These are phyloP conservation scores for Jatropha multifida DNA, from an alignment of 441 rosid species.

Conservation along the genomic window DNA sequence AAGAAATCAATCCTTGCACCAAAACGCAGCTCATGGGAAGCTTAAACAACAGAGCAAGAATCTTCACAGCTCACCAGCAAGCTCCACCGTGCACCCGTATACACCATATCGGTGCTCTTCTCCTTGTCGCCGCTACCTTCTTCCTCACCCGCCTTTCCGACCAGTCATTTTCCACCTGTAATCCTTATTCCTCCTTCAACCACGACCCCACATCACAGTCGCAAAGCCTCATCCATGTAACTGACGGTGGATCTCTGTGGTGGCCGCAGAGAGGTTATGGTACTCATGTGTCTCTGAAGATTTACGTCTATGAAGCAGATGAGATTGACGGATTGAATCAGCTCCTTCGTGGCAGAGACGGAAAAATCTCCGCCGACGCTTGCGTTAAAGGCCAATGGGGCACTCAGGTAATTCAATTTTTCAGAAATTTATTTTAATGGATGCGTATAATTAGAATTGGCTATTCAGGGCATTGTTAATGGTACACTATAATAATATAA, in stretches of 20 bases:
- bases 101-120: conserved; percentile 84
- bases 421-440: not conserved
- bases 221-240: conserved; percentile 19
- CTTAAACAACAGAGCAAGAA: conserved; percentile 34
- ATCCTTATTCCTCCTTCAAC: conserved; percentile 23
- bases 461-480: not conserved
- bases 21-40: conserved; percentile 40
- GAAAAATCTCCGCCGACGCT: conserved; percentile 45
- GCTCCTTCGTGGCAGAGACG: conserved; percentile 75
- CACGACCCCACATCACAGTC: conserved; percentile 15
- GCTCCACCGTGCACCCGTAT: conserved; percentile 66
- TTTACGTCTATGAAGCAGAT: conserved; percentile 80
- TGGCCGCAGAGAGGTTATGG: conserved; percentile 85
- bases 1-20: not conserved
- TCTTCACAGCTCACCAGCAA: conserved; percentile 43
- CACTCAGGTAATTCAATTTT: conserved; percentile 60
- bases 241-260: conserved; percentile 36
- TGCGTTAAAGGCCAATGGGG: conserved; percentile 99
- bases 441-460: not conserved
- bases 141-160: conserved; percentile 77
- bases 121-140: conserved; percentile 70
- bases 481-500: not conserved
- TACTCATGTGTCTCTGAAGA: conserved; percentile 57
- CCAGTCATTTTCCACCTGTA: conserved; percentile 48
- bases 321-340: conserved; percentile 69